Percentiles rank a stretch among this genome's conserved stretches.
Conservation (phyloP, 345 rosid genomes). For the Ricinus communis region DNA sequence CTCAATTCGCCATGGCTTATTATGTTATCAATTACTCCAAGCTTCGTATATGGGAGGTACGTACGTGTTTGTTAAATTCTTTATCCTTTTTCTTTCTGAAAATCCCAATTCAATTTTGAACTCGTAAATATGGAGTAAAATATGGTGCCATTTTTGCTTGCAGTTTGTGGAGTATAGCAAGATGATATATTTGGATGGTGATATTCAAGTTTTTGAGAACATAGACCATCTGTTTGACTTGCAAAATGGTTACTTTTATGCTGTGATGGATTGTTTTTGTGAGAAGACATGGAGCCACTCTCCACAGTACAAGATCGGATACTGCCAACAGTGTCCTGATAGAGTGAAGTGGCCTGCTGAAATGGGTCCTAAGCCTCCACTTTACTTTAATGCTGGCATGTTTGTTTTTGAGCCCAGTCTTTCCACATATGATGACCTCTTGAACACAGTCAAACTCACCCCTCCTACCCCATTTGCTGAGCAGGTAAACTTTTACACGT, state of each 20-base stretch:
- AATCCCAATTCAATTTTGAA: no score
- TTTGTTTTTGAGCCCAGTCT: constrained; percentile 68
- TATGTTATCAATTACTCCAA: constrained; percentile 85
- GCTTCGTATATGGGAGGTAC: constrained; percentile 84
- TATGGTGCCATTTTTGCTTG: constrained; percentile 36
- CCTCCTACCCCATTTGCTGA: constrained; percentile 76
- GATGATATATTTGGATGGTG: constrained; percentile 84
- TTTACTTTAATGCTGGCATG: constrained; percentile 85
- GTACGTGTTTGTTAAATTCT: no score
- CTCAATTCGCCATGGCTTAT: constrained; percentile 74
- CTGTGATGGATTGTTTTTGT: constrained; percentile 80
- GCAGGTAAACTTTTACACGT: constrained; percentile 42
- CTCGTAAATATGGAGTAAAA: no score
- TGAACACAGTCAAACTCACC: constrained; percentile 47
- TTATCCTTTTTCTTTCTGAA: no score
- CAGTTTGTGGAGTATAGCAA: constrained; percentile 65
- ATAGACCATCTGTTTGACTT: constrained; percentile 66
- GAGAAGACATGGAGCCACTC: constrained; percentile 76
- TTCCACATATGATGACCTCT: constrained; percentile 49
- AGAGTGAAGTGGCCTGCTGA: constrained; percentile 57
- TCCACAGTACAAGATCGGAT: constrained; percentile 56
- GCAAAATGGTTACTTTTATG: constrained; percentile 61
- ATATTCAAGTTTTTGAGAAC: constrained; percentile 74
- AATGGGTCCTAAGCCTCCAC: constrained; percentile 61
- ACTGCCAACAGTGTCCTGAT: constrained; percentile 81